Base-by-base conservation (phyloP, 371 early-diverging fungal species). In the Apophysomyces elegans region DNA sequence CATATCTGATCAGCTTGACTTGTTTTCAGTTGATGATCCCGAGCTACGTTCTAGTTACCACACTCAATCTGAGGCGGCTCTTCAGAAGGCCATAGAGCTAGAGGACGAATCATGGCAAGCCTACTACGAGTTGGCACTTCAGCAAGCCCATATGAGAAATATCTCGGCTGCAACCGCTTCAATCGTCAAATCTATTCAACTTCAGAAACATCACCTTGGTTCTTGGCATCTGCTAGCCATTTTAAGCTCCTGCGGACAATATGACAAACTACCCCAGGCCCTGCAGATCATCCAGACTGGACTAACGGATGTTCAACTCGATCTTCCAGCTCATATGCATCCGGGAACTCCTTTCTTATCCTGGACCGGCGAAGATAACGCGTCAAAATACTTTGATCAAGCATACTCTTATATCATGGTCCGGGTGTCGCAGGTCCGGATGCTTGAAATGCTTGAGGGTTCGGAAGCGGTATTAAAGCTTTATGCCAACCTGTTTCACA, bases 211-310 rank as follows among this genome's bases (percentile, higher is more conserved):
- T 3, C 81, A 88, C 58, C 77, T 90, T 18, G 81, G 89, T 7
- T 90, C 94, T 1, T 97, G 95, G 95, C 92, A 97, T 73, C 80
- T 97, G 26, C 72, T 97, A 35, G 90, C 89, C 0, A 82, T 96
- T 45, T 70, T 95, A 38, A 78, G 91, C 13, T 88, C 92, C 14
- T 86, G 89, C 6, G 62, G 68, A 54, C 57, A 61, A 36, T 68
- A 66, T 16, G 62, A 69, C 18, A 62, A 67, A 18, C 21, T 70
- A 4, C 41, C 66, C 4, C 70, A 87, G 59, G 96, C 94, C 0
- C 63, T 90, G 61, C 77, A 87, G 58, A 81, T 50, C 9, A n/a
- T 50, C 21, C 54, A 50, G 21, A 50, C 54, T 18, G 54, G 54
- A 50, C 21, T 50, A 11, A 50, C 16, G 21, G 54, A 50, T 50